A percentile compares a stretch with the other conserved stretches of the same genome.
Conservation (phyloP, 225 moss, liverwort and hornwort genomes). For the Marchantia paleacea region DNA sequence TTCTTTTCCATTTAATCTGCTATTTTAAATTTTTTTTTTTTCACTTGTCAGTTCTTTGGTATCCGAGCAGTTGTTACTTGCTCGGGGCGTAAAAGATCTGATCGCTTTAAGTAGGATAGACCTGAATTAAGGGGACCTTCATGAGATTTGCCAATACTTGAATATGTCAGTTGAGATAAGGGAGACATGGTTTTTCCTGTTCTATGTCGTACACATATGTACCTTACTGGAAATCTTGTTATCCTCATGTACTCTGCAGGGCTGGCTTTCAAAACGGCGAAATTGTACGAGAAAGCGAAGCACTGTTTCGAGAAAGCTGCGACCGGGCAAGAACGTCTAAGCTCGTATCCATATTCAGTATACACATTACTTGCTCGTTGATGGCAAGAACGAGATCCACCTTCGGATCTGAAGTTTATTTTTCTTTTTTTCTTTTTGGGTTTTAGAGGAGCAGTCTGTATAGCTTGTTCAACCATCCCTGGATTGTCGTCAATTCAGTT, state of each 20-base stretch:
- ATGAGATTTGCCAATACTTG: background rate
- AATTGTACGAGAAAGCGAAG: constrained; percentile 65
- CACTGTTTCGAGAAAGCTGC: constrained; percentile 85
- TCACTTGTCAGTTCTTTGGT: too few species aligned
- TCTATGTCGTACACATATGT: background rate
- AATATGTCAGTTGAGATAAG: background rate
- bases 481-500: background rate
- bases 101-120: too few species aligned
- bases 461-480: too few species aligned
- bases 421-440: background rate
- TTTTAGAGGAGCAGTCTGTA: background rate
- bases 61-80: too few species aligned
- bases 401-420: background rate
- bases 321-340: constrained; percentile 76
- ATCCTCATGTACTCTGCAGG: constrained; percentile 12
- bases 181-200: too few species aligned
- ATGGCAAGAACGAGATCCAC: background rate
- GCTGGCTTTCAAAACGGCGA: constrained; percentile 67
- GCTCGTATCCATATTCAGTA: constrained; percentile 68
- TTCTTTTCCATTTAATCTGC: too few species aligned
- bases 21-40: too few species aligned
- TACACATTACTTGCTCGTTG: background rate
- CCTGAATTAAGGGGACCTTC: too few species aligned
- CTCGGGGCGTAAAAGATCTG: too few species aligned
- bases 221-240: background rate